Conservation (phyloP, 805 yeast species). For the Ogataea chonburiensis region DNA sequence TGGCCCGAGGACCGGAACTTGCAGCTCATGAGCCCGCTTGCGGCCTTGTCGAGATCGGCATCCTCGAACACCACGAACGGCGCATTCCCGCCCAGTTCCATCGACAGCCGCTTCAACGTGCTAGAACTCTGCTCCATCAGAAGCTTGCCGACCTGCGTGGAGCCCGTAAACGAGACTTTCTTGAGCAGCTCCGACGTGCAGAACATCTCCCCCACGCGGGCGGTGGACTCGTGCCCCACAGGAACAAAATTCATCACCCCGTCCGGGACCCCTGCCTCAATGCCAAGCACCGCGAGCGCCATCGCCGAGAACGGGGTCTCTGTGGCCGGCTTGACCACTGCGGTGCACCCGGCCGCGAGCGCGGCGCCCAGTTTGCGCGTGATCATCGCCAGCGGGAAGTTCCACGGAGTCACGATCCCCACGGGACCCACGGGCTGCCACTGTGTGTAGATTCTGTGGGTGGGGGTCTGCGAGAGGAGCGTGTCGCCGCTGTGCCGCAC, state of each 20-base stretch:
- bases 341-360: slow-evolving; percentile 79
- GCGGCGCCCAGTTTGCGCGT: slow-evolving; percentile 75
- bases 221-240: slow-evolving; percentile 37
- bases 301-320: slow-evolving; percentile 75
- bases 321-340: slow-evolving; percentile 72
- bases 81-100: slow-evolving; percentile 82
- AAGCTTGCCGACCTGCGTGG: slow-evolving; percentile 68
- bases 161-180: slow-evolving; percentile 77
- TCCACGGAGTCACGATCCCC: slow-evolving; percentile 82
- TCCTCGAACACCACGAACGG: slow-evolving; percentile 74
- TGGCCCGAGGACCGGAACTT: slow-evolving; percentile 78
- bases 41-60: slow-evolving; percentile 64
- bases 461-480: slow-evolving; percentile 50
- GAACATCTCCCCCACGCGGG: slow-evolving; percentile 54
- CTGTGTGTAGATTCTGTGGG: slow-evolving; percentile 51
- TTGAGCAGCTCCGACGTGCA: slow-evolving; percentile 53
- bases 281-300: slow-evolving; percentile 60
- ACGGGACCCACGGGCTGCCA: slow-evolving; percentile 79
- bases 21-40: slow-evolving; percentile 55
- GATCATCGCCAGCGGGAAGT: slow-evolving; percentile 79
- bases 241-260: slow-evolving; percentile 69
- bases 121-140: slow-evolving; percentile 58
- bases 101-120: slow-evolving; percentile 64
- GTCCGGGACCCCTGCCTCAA: slow-evolving; percentile 66
- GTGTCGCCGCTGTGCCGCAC: slow-evolving; percentile 66